These are phyloP conservation scores for Pilatotrama ljubarskyi DNA, from an alignment of 768 basidiomycete species.

Conservation along the genomic window DNA sequence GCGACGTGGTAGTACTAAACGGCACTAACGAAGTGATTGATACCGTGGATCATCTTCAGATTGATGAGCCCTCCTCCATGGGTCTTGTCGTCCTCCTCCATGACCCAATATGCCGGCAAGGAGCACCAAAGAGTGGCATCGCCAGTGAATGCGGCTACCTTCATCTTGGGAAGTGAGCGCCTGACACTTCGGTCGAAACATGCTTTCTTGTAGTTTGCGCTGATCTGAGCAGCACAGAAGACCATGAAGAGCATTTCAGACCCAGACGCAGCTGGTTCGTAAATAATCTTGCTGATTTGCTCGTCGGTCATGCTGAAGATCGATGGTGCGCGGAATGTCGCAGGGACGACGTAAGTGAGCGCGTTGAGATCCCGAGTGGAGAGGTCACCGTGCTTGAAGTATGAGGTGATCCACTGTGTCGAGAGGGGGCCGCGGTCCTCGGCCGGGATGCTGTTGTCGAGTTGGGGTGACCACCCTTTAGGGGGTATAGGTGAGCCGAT, in stretches of 20 bases:
- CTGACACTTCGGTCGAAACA: conserved; percentile 9
- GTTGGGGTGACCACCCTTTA: background rate
- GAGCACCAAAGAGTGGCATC: background rate
- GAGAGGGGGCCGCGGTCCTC: background rate
- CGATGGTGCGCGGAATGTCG: background rate
- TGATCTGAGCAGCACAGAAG: background rate
- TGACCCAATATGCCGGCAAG: conserved; percentile 18
- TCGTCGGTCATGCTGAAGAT: conserved; percentile 4
- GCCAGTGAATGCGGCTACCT: background rate
- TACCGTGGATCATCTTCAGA: conserved; percentile 17
- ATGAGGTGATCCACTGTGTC: background rate
- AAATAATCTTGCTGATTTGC: background rate
- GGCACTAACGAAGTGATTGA: conserved; percentile 32
- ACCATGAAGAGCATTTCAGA: conserved; percentile 1
- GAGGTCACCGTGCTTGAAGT: conserved; percentile 12
- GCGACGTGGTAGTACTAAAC: background rate
- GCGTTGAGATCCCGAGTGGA: background rate
- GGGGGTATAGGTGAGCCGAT: background rate
- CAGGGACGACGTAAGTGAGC: background rate
- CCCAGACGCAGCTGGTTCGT: background rate
- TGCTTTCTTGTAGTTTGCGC: conserved; percentile 10
- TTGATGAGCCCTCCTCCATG: conserved; percentile 16
- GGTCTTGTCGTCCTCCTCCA: conserved; percentile 22
- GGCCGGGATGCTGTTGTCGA: background rate
- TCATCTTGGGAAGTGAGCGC: conserved; percentile 9